phyloP scores from a whole-genome alignment of 1,284 basidiomycete genomes.

The Hypsizygus ulmarius region DNA sequence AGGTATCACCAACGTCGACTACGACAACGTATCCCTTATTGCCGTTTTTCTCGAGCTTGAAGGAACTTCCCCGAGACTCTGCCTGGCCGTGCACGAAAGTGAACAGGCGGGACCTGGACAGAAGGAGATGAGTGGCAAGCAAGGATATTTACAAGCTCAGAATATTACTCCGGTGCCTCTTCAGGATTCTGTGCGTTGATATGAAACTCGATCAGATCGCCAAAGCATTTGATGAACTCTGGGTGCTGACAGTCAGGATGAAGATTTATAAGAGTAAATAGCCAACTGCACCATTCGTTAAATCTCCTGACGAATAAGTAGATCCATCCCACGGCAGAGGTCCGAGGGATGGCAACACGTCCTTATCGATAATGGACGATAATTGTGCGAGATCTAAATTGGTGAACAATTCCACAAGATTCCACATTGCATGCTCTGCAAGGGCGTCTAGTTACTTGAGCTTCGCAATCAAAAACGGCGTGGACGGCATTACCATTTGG shows the following conservation, averaged over 20 bases:
- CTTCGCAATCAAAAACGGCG: background rate
- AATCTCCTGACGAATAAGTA: constrained; percentile 24
- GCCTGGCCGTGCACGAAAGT: constrained; percentile 33
- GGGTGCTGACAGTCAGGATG: background rate
- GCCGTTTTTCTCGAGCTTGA: constrained; percentile 19
- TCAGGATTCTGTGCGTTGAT: constrained; percentile 28
- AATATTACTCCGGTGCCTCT: constrained; percentile 26
- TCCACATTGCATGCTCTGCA: constrained; percentile 45
- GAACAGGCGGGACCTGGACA: constrained; percentile 28
- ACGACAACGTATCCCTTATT: constrained; percentile 33
- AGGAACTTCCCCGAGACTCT: constrained; percentile 23
- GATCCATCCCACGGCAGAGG: constrained; percentile 26
- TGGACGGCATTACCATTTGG: constrained; percentile 3
- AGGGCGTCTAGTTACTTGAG: constrained; percentile 8
- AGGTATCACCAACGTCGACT: constrained; percentile 31
- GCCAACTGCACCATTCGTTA: constrained; percentile 30
- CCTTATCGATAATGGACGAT: constrained; percentile 35
- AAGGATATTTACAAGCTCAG: background rate
- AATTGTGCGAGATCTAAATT: constrained; percentile 56
- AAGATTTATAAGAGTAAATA: background rate
- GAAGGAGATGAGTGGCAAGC: constrained; percentile 1
- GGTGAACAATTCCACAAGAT: constrained; percentile 60
- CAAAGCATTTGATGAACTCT: constrained; percentile 33
- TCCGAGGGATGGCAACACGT: constrained; percentile 33
- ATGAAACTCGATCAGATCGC: constrained; percentile 31